phyloP scores from a whole-genome alignment of 768 basidiomycete genomes.

The Jaapia argillacea region DNA sequence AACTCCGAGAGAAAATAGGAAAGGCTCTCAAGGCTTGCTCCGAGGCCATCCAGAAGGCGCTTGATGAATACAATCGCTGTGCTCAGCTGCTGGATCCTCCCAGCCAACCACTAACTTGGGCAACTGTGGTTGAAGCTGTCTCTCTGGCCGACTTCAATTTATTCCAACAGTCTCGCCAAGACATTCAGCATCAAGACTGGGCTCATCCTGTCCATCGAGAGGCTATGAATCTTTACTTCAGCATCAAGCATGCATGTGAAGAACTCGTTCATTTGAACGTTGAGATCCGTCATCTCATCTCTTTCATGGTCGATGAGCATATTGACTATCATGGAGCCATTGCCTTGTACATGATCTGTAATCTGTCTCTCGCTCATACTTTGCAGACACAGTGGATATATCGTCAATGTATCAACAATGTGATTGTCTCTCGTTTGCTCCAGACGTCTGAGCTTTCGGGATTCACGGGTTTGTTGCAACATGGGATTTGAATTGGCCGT shows the following conservation, averaged over 20 bases:
- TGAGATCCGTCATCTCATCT: slow-evolving; percentile 18
- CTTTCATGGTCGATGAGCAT: slow-evolving; percentile 19
- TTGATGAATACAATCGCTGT: slow-evolving; percentile 21
- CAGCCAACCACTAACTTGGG: slow-evolving; percentile 4
- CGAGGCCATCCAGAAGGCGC: slow-evolving; percentile 21
- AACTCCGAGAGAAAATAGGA: slow-evolving; percentile 21
- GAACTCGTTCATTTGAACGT: slow-evolving; percentile 22
- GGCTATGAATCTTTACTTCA: slow-evolving; percentile 18
- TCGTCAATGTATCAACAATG: slow-evolving; percentile 3
- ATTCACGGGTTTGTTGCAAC: too few relatives aligned
- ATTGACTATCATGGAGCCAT: slow-evolving; percentile 4
- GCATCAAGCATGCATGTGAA: slow-evolving; percentile 19
- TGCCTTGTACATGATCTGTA: neutral
- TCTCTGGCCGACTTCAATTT: slow-evolving; percentile 20
- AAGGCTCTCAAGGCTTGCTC: slow-evolving; percentile 21
- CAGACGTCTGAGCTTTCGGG: too few relatives aligned
- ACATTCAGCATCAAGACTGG: slow-evolving; percentile 21
- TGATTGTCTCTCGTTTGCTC: too few relatives aligned
- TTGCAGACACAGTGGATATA: slow-evolving; percentile 1
- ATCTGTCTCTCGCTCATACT: slow-evolving; percentile 6
- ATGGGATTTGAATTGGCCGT: too few relatives aligned
- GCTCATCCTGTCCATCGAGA: slow-evolving; percentile 26
- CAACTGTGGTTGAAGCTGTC: slow-evolving; percentile 7
- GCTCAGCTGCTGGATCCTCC: slow-evolving; percentile 13
- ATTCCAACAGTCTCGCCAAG: slow-evolving; percentile 18